Conservation (phyloP, 345 rosid species). For the Lepidium didymum region DNA sequence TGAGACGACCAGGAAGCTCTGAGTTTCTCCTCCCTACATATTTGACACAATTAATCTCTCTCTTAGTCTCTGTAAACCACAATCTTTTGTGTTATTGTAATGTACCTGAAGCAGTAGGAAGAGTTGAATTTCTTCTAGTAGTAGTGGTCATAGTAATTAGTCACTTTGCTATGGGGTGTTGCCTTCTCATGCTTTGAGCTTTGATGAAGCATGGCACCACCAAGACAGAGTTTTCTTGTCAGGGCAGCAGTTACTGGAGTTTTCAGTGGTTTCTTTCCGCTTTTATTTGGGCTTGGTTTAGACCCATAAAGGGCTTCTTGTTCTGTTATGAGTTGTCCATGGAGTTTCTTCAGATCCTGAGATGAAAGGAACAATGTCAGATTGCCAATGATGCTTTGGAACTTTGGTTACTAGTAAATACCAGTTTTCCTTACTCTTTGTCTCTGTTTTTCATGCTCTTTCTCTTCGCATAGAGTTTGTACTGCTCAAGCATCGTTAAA, state of each 20-base stretch:
- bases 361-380: slow-evolving; percentile 1
- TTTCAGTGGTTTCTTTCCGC: slow-evolving; percentile 45
- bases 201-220: slow-evolving; percentile 59
- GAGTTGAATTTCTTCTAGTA: slow-evolving; percentile 24
- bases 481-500: slow-evolving; percentile 52
- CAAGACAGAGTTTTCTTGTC: slow-evolving; percentile 52
- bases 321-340: slow-evolving; percentile 52
- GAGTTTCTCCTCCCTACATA: slow-evolving; percentile 48
- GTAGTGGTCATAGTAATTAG: slow-evolving; percentile 21
- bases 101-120: slow-evolving; percentile 21
- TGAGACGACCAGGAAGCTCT: slow-evolving; percentile 40
- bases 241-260: slow-evolving; percentile 28
- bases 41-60: background rate
- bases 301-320: slow-evolving; percentile 59
- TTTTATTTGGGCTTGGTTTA: slow-evolving; percentile 55
- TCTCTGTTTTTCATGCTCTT: slow-evolving; percentile 53
- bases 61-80: background rate
- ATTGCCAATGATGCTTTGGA: background rate
- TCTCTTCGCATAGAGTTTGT: slow-evolving; percentile 45
- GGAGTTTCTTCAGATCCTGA: slow-evolving; percentile 62
- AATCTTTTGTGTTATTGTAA: background rate
- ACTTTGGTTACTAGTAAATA: background rate
- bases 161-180: slow-evolving; percentile 27
- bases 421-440: slow-evolving; percentile 40
- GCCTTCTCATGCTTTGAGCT: slow-evolving; percentile 37